Conservation (phyloP, 768 basidiomycete species). For the Paxillus rubicundulus region DNA sequence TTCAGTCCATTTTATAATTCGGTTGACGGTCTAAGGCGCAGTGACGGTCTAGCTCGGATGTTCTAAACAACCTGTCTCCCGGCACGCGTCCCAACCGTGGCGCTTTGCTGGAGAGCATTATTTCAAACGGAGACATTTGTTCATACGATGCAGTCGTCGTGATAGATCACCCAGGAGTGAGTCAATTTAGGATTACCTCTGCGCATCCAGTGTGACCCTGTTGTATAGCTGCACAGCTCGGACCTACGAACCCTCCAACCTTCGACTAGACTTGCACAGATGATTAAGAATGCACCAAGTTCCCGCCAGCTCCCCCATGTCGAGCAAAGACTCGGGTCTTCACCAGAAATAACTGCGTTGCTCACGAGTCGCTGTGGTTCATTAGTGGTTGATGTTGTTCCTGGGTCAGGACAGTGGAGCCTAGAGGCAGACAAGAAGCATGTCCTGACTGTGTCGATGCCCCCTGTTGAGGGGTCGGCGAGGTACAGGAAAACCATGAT, state of each 20-base stretch:
- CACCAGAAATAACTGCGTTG: conserved; percentile 38
- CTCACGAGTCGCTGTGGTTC: conserved; percentile 57
- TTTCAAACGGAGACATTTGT: conserved; percentile 50
- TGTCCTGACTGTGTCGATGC: conserved; percentile 57
- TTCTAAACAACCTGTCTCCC: conserved; percentile 43
- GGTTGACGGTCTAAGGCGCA: not conserved
- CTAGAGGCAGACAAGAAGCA: conserved; percentile 46
- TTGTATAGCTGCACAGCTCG: conserved; percentile 64
- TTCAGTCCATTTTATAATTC: not conserved
- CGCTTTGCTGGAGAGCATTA: conserved; percentile 44
- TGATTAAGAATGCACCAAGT: conserved; percentile 49
- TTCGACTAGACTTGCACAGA: conserved; percentile 46
- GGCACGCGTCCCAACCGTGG: conserved; percentile 28
- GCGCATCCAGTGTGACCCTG: conserved; percentile 4
- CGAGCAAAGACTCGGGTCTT: conserved; percentile 28
- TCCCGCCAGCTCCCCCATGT: conserved; percentile 65
- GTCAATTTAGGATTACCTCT: conserved; percentile 22
- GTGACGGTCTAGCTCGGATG: conserved; percentile 41
- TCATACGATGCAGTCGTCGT: conserved; percentile 63
- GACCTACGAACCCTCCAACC: conserved; percentile 63
- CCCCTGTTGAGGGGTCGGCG: conserved; percentile 41
- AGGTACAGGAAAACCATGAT: conserved; percentile 47
- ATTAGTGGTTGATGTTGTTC: conserved; percentile 40
- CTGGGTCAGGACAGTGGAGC: conserved; percentile 36
- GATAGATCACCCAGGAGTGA: conserved; percentile 70